Conservation (phyloP, 2,329 filamentous ascomycete species). For the Cladophialophora exuberans region DNA sequence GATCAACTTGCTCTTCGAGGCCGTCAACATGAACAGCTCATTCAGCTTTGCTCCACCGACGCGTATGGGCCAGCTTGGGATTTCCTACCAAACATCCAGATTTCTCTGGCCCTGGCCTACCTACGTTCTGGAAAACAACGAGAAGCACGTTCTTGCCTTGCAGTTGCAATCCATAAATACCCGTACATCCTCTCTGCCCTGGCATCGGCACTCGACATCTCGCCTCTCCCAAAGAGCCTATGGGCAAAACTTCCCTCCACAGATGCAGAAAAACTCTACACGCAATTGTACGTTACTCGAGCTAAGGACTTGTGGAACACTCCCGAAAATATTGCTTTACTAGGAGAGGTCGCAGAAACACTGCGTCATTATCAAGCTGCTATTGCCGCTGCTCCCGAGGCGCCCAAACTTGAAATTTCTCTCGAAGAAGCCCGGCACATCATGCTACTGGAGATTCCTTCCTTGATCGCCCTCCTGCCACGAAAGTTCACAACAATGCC, state of each 20-base stretch:
- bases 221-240: slow-evolving; percentile 73
- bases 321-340: slow-evolving; percentile 67
- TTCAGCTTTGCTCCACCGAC: slow-evolving; percentile 65
- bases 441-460: slow-evolving; percentile 74
- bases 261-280: slow-evolving; percentile 68
- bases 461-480: slow-evolving; percentile 72
- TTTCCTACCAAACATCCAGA: slow-evolving; percentile 70
- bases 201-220: slow-evolving; percentile 78
- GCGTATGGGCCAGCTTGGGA: slow-evolving; percentile 55
- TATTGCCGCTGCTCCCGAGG: slow-evolving; percentile 42
- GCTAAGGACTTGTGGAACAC: slow-evolving; percentile 87
- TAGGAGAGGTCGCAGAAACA: slow-evolving; percentile 69
- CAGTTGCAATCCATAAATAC: slow-evolving; percentile 68
- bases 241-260: slow-evolving; percentile 77
- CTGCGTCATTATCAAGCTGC: slow-evolving; percentile 50
- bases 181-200: slow-evolving; percentile 85
- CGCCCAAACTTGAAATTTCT: slow-evolving; percentile 52
- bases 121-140: slow-evolving; percentile 69
- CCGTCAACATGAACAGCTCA: slow-evolving; percentile 73
- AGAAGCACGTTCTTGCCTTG: slow-evolving; percentile 67
- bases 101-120: slow-evolving; percentile 76
- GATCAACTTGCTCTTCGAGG: slow-evolving; percentile 85
- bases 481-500: slow-evolving; percentile 63
- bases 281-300: slow-evolving; percentile 74
- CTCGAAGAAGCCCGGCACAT: slow-evolving; percentile 72